Evolutionary conservation across 2,329 filamentous ascomycete genomes (phyloP), one percentile per base, ranked within the genome.

Genomic region (Akanthomyces muscarius): DNA sequence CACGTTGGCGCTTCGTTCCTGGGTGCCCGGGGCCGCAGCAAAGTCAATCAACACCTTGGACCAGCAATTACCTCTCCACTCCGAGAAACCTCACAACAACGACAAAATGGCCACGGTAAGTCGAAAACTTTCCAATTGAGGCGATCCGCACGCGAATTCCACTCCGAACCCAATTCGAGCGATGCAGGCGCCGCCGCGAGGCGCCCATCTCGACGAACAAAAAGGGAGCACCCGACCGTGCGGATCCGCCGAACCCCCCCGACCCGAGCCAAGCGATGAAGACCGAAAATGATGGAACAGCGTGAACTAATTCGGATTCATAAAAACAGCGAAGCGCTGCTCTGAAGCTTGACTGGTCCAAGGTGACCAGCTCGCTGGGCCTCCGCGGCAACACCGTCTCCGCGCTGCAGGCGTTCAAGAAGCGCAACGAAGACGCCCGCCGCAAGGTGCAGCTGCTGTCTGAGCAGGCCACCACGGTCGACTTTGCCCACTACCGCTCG

Each of bases 261-360:
- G 51, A 62, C 66, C 50, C 41, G 50, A 54, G 48, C 23, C 42
- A 33, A 18, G 44, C 30, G 30, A 59, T 21, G 41, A 36, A 21
- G 10, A 13, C 21, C 21, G 25, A 23, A 21, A n/a, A 23, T 33
- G 21, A 55, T 14, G 6, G 54, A 14, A 10, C 33, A n/a, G 13
- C 14, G 8, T 16, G 11, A 45, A 18, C 58, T 61, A 61, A 61
- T 21, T 47, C n/a, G 13, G 5, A 21, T 41, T 28, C 28, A 8
- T 1, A 5, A 8, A 66, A 68, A 78, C 79, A 98, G 94, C 90
- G 92, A 86, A 97, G 92, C 87, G 93, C 94, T 85, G 93, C 94
- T 81, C 87, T 96, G 81, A 99, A 98, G 88, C 87, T 99, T 86
- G 95, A 99, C 89, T 99, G 95, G 95, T 87, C 87, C 82, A 95